These are phyloP conservation scores for Solanum sitiens DNA, from an alignment of 257 asterid species.

Conservation along the genomic window DNA sequence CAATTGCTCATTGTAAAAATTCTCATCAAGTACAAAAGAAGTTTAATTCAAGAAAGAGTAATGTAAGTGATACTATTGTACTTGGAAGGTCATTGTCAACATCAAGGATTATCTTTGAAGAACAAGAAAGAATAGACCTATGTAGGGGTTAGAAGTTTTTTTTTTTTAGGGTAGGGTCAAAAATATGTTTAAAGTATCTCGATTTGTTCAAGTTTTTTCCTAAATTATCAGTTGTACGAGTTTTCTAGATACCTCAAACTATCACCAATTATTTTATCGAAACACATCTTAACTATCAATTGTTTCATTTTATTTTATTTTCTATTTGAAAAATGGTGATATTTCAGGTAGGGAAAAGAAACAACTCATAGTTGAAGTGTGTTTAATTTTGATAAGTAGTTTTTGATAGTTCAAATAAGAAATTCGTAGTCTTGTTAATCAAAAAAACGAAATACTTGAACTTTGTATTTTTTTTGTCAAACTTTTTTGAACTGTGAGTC, in stretches of 20 bases:
- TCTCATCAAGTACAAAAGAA: constrained; percentile 28
- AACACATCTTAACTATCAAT: not conserved
- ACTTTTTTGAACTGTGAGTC: not conserved
- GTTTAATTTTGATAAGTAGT: not conserved
- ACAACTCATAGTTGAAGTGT: not conserved
- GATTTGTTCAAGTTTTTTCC: not conserved
- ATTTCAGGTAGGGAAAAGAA: not conserved
- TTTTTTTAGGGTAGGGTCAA: not conserved
- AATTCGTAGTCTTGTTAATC: no score
- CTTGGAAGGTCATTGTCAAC: constrained; percentile 28
- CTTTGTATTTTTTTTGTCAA: not conserved
- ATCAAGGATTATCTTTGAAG: constrained; percentile 18
- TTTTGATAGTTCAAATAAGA: rapidly evolving
- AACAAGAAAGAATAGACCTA: constrained; percentile 27
- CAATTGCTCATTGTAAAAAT: constrained; percentile 79
- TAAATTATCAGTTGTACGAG: not conserved
- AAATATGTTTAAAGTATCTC: not conserved
- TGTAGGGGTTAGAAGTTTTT: constrained; percentile 19
- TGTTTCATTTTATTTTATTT: no score
- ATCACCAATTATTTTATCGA: not conserved
- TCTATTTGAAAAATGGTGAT: not conserved
- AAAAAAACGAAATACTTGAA: not conserved
- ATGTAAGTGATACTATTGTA: constrained; percentile 15
- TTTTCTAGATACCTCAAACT: not conserved
- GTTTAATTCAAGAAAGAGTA: constrained; percentile 18